A percentile compares a stretch with the other conserved stretches of the same genome.
These are phyloP conservation scores for Aspergillus carlsbadensis DNA, from an alignment of 495 filamentous ascomycete genomes.

Conservation along the genomic window DNA sequence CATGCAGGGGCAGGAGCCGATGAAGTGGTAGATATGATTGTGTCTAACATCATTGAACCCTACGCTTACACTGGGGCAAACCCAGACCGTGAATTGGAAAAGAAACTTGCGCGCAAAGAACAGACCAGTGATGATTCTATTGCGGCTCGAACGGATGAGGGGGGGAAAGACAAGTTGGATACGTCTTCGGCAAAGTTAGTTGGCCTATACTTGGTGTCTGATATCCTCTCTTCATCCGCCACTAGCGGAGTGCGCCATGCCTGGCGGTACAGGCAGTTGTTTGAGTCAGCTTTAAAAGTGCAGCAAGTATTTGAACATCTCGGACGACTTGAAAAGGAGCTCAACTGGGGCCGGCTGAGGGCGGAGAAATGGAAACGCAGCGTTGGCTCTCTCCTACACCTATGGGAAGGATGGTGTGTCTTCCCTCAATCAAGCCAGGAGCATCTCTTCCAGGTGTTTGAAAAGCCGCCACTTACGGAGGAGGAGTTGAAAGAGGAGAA, in stretches of 20 bases:
- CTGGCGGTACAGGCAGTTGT: slow-evolving; percentile 86
- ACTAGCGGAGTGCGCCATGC: slow-evolving; percentile 82
- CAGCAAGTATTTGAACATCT: slow-evolving; percentile 78
- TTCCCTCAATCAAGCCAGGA: slow-evolving; percentile 77
- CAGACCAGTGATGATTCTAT: slow-evolving; percentile 33
- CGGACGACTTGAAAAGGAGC: slow-evolving; percentile 71
- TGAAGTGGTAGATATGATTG: slow-evolving; percentile 85
- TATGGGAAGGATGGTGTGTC: slow-evolving; percentile 91
- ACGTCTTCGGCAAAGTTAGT: slow-evolving; percentile 73
- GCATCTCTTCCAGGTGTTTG: slow-evolving; percentile 69
- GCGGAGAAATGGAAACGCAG: slow-evolving; percentile 90
- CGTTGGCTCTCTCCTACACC: slow-evolving; percentile 64
- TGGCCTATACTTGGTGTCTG: slow-evolving; percentile 81
- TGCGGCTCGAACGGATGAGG: slow-evolving; percentile 28
- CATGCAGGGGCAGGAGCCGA: slow-evolving; percentile 78
- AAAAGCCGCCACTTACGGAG: slow-evolving; percentile 65
- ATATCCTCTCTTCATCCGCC: slow-evolving; percentile 82
- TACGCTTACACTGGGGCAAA: slow-evolving; percentile 63
- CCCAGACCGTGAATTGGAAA: slow-evolving; percentile 47
- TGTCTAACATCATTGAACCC: slow-evolving; percentile 74
- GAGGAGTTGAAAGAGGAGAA: slow-evolving; percentile 49
- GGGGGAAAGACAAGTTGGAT: slow-evolving; percentile 55
- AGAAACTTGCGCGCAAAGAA: slow-evolving; percentile 31
- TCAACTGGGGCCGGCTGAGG: slow-evolving; percentile 78
- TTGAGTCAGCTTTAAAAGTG: slow-evolving; percentile 70